These are phyloP conservation scores for Spiromastix sp. DNA, from an alignment of 2,329 filamentous ascomycete species.

Conservation along the genomic window DNA sequence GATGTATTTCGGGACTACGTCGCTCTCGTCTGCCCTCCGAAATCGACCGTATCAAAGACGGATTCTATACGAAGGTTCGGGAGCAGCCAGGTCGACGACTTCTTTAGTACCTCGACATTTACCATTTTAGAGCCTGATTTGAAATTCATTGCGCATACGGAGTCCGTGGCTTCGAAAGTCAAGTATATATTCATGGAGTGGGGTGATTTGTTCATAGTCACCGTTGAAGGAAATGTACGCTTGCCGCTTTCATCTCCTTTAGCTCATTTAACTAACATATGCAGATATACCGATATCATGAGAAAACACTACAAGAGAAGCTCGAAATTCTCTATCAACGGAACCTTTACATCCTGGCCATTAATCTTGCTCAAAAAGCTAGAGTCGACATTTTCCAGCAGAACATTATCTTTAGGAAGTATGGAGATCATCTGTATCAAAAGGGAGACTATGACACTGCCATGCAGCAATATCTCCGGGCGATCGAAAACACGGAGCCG, in stretches of 20 bases:
- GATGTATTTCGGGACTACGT: slow-evolving; percentile 76
- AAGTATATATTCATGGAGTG: slow-evolving; percentile 75
- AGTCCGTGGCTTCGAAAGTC: slow-evolving; percentile 71
- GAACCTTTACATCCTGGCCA: slow-evolving; percentile 83
- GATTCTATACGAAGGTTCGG: slow-evolving; percentile 65
- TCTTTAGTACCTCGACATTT: slow-evolving; percentile 81
- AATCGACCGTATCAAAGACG: slow-evolving; percentile 43
- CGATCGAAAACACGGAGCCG: slow-evolving; percentile 91
- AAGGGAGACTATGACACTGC: slow-evolving; percentile 94
- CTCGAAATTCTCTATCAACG: slow-evolving; percentile 89
- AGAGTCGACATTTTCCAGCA: slow-evolving; percentile 72
- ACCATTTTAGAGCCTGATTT: slow-evolving; percentile 86
- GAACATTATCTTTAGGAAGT: slow-evolving; percentile 84
- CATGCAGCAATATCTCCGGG: slow-evolving; percentile 97
- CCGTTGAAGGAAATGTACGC: slow-evolving; percentile 77
- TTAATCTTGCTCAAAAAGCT: slow-evolving; percentile 83
- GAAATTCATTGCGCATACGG: slow-evolving; percentile 80
- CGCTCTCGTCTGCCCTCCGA: slow-evolving; percentile 71
- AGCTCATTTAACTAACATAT: slow-evolving; percentile 10
- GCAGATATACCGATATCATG: slow-evolving; percentile 75
- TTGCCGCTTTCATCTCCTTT: background rate
- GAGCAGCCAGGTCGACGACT: slow-evolving; percentile 58
- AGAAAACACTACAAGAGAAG: slow-evolving; percentile 82
- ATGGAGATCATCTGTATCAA: slow-evolving; percentile 88
- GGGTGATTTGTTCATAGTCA: slow-evolving; percentile 85